A percentile compares a stretch with the other conserved stretches of the same genome.
These are phyloP conservation scores for Phytophthora kernoviae DNA, from an alignment of 352 stramenopile genomes.

Conservation along the genomic window DNA sequence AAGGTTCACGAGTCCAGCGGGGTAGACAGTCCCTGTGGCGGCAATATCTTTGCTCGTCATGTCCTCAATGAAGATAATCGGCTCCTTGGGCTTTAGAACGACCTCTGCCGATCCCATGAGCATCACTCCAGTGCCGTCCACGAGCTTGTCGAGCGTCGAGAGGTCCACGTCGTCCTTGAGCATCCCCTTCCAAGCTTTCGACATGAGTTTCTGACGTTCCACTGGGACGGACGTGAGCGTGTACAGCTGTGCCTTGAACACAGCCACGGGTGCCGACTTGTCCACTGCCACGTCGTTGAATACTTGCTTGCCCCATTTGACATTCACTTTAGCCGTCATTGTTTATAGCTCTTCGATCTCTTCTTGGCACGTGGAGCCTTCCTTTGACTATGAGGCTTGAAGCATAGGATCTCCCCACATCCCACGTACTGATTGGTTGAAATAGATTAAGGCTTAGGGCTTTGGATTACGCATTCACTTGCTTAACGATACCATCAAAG, in stretches of 20 bases:
- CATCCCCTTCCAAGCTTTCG: constrained; percentile 90
- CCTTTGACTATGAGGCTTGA: constrained; percentile 20
- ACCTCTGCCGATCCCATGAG: constrained; percentile 95
- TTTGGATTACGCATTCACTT: too few relatives aligned
- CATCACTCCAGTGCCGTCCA: constrained; percentile 78
- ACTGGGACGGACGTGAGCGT: constrained; percentile 81
- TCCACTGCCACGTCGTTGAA: constrained; percentile 73
- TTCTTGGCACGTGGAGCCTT: not conserved
- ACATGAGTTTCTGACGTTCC: constrained; percentile 90
- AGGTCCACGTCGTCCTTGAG: constrained; percentile 87
- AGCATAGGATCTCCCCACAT: not conserved
- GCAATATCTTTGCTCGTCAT: constrained; percentile 84
- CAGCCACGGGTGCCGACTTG: constrained; percentile 62
- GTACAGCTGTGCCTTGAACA: constrained; percentile 86
- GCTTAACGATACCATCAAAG: too few relatives aligned
- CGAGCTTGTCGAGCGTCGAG: constrained; percentile 54
- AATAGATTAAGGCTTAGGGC: too few relatives aligned
- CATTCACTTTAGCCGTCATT: constrained; percentile 65
- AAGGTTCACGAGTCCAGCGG: constrained; percentile 93
- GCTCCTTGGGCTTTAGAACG: constrained; percentile 83
- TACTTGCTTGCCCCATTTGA: constrained; percentile 91
- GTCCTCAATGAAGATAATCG: constrained; percentile 88
- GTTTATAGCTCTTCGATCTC: constrained; percentile 15
- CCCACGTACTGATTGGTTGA: not conserved
- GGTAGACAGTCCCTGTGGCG: constrained; percentile 82